phyloP scores from a whole-genome alignment of 2,329 filamentous ascomycete species.

The Emmonsiellopsis sp. region DNA sequence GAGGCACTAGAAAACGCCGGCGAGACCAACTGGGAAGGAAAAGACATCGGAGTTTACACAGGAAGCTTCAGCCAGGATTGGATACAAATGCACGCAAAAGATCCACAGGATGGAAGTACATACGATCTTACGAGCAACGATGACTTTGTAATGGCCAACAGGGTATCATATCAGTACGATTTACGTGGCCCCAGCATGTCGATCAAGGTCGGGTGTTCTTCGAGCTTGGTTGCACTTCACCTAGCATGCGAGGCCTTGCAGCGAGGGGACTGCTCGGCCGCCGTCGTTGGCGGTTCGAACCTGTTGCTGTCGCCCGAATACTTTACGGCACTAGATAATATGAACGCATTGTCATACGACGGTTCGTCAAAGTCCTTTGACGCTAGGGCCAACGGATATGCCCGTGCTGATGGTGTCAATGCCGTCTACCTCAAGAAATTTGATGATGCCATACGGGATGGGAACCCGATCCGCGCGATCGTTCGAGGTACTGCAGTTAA shows the following conservation, averaged over 20 bases:
- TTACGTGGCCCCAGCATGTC: neutral
- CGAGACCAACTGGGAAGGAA: slow-evolving; percentile 9
- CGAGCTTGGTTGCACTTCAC: slow-evolving; percentile 2
- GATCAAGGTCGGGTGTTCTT: slow-evolving; percentile 1
- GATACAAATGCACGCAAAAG: slow-evolving; percentile 5
- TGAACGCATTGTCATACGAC: slow-evolving; percentile 15
- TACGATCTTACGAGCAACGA: neutral
- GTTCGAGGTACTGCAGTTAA: slow-evolving; percentile 17
- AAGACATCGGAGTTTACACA: slow-evolving; percentile 13
- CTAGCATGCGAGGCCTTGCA: neutral
- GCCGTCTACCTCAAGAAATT: slow-evolving; percentile 40
- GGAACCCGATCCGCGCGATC: slow-evolving; percentile 36
- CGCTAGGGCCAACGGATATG: slow-evolving; percentile 41
- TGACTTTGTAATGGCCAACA: slow-evolving; percentile 2
- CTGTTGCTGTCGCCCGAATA: neutral
- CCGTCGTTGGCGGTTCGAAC: slow-evolving; percentile 1
- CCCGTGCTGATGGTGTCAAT: slow-evolving; percentile 41
- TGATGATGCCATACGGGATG: slow-evolving; percentile 36
- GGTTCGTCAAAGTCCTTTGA: slow-evolving; percentile 42
- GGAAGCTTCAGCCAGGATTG: slow-evolving; percentile 21
- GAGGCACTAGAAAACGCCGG: slow-evolving; percentile 3
- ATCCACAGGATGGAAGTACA: neutral
- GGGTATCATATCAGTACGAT: slow-evolving; percentile 2
- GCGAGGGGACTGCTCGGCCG: neutral
- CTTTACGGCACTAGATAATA: neutral